These are phyloP conservation scores for Metschnikowia shivogae DNA, from an alignment of 805 yeast genomes.

Conservation along the genomic window DNA sequence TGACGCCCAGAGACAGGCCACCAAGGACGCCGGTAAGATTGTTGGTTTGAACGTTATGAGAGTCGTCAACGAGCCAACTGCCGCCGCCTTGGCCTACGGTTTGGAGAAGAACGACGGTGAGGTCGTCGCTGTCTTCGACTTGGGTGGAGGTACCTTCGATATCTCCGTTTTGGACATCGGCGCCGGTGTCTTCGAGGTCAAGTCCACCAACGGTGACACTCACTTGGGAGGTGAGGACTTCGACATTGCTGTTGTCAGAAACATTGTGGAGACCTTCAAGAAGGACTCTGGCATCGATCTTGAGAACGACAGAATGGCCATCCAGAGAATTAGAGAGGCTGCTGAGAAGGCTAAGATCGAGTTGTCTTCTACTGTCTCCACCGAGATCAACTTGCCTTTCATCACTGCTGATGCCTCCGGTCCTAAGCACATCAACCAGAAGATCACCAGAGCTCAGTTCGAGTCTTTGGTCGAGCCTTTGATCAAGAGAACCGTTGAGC, in stretches of 20 bases:
- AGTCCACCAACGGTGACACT: slow-evolving; percentile 95
- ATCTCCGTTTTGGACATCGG: slow-evolving; percentile 94
- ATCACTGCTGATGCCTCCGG: slow-evolving; percentile 84
- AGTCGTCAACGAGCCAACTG: slow-evolving; percentile 89
- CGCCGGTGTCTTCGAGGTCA: slow-evolving; percentile 96
- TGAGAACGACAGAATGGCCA: slow-evolving; percentile 35
- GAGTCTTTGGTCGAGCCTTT: slow-evolving; percentile 64
- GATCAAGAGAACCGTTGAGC: slow-evolving; percentile 68
- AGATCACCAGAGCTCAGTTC: slow-evolving; percentile 63
- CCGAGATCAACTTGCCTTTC: slow-evolving; percentile 78
- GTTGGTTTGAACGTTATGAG: slow-evolving; percentile 88
- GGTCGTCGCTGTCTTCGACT: slow-evolving; percentile 92
- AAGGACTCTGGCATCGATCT: slow-evolving; percentile 67
- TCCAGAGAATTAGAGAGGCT: slow-evolving; percentile 66
- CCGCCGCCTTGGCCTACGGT: slow-evolving; percentile 94
- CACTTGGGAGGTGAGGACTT: slow-evolving; percentile 93
- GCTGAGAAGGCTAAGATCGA: slow-evolving; percentile 90
- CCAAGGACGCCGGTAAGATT: slow-evolving; percentile 96
- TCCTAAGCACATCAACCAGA: slow-evolving; percentile 73
- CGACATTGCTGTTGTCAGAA: slow-evolving; percentile 82
- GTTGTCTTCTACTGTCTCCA: slow-evolving; percentile 66
- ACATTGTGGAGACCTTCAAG: slow-evolving; percentile 76
- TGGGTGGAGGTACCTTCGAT: slow-evolving; percentile 99
- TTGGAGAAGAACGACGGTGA: slow-evolving; percentile 78
- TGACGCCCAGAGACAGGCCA: slow-evolving; percentile 90